phyloP scores from a whole-genome alignment of 345 rosid species.

The Brassica cretica region DNA sequence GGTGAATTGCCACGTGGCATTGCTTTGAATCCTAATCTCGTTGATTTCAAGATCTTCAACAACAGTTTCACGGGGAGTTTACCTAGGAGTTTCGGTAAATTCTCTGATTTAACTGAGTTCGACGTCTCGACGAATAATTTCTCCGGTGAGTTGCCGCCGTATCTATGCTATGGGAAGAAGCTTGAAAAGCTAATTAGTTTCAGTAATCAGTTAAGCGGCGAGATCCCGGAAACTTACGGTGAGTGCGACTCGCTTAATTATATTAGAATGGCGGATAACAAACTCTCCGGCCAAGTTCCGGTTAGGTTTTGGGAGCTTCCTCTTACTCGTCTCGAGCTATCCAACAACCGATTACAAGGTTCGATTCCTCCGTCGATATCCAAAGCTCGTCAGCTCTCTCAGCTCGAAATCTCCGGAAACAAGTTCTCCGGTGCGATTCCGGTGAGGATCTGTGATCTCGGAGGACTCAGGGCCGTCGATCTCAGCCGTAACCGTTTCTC shows the following conservation, averaged over 20 bases:
- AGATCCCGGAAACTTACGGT: constrained; percentile 53
- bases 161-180: constrained; percentile 49
- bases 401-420: constrained; percentile 51
- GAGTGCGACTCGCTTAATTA: constrained; percentile 51
- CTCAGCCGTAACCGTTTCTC: constrained; percentile 52
- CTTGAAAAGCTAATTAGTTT: constrained; percentile 48
- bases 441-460: constrained; percentile 43
- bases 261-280: constrained; percentile 51
- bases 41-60: constrained; percentile 60
- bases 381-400: constrained; percentile 22
- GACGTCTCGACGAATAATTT: constrained; percentile 67
- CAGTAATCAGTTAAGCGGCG: constrained; percentile 54
- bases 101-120: constrained; percentile 48
- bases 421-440: constrained; percentile 61
- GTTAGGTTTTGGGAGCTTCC: constrained; percentile 55
- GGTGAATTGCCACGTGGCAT: constrained; percentile 57
- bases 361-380: constrained; percentile 50
- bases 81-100: constrained; percentile 55
- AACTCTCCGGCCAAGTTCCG: constrained; percentile 55
- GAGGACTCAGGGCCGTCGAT: constrained; percentile 37
- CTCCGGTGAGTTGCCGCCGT: constrained; percentile 57
- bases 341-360: constrained; percentile 57
- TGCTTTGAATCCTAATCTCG: constrained; percentile 52
- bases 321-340: constrained; percentile 45
- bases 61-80: constrained; percentile 69